Conservation (phyloP, 169 alveolate genomes). For the Sarcocystis neurona region DNA sequence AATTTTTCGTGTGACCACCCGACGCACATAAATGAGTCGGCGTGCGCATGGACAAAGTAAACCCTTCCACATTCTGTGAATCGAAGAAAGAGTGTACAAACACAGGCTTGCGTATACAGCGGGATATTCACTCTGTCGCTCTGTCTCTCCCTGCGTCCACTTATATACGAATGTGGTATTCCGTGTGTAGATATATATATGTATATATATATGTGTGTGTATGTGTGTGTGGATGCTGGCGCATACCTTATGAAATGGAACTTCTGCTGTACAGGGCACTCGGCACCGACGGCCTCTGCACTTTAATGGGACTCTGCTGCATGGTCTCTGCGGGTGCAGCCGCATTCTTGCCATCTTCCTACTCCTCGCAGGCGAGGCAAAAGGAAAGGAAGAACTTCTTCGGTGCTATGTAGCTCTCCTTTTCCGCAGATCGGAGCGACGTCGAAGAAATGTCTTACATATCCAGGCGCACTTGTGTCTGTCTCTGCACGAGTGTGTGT, state of each 20-base stretch:
- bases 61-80: too few relatives aligned
- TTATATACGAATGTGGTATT: neutral
- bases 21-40: too few relatives aligned
- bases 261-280: neutral
- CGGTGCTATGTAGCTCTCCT: neutral
- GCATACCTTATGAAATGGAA: neutral
- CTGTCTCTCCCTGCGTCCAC: neutral
- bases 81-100: too few relatives aligned
- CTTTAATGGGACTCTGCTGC: constrained; percentile 12
- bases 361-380: neutral
- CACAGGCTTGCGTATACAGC: neutral
- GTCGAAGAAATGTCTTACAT: neutral
- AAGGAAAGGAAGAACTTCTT: neutral
- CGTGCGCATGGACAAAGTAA: too few relatives aligned
- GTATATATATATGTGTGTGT: too few relatives aligned
- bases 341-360: neutral
- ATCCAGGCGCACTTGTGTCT: neutral
- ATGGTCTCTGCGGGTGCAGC: neutral
- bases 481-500: neutral
- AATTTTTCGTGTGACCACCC: too few relatives aligned
- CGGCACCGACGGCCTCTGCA: constrained; percentile 27
- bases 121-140: neutral
- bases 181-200: neutral
- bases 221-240: neutral
- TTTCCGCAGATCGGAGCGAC: neutral